Base-by-base conservation (phyloP, 2,329 filamentous ascomycete species). In the Trichoderma brevicompactum region DNA sequence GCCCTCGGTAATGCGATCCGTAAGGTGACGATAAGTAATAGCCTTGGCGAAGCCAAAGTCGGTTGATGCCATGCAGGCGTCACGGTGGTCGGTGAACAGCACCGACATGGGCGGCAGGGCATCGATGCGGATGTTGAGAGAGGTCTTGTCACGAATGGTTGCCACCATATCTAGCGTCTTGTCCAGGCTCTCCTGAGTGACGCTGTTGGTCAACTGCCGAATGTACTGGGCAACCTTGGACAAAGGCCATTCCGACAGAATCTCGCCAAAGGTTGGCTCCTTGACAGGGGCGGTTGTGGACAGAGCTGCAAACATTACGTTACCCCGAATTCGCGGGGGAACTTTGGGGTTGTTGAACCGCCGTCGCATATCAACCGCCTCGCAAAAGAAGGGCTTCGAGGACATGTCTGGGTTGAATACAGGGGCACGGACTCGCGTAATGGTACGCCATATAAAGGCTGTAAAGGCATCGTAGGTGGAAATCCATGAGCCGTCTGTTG, bases 381-480 rank as follows among this genome's bases (percentile, higher is more conserved):
- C 43, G 23, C 6, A 5, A 3, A 43, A 48, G 12, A 64, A 15
- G 13, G 23, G 10, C 17, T 64, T 64, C 2, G 50, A 58, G 1
- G 28, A 6, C 2, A 44, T 52, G 3, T 65, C 41, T 0, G 54
- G 52, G 2, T 60, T 60, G 34, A 59, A 65, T 1, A 65, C 13
- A 15, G 52, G 63, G 23, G 54, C 54, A 1, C 63, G 41, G 1
- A 59, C 36, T 0, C 63, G 52, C 5, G 63, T 60, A 0, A 65
- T 10, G 5, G 54, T 1, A 1, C 63, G 63, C 63, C 63, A 65
- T 2, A 65, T 65, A 5, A 60, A 65, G 13, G 63, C 63, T 0
- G 55, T 4, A 1, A 65, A 59, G 46, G 63, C 63, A 2, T 65
- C 63, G 3, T 65, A 65, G 7, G 63, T 65, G 1, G 63, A 65